Percentiles rank a stretch among this genome's conserved stretches.
These are phyloP conservation scores for Lichtheimia ramosa DNA, from an alignment of 371 early-diverging fungal genomes.

Conservation along the genomic window DNA sequence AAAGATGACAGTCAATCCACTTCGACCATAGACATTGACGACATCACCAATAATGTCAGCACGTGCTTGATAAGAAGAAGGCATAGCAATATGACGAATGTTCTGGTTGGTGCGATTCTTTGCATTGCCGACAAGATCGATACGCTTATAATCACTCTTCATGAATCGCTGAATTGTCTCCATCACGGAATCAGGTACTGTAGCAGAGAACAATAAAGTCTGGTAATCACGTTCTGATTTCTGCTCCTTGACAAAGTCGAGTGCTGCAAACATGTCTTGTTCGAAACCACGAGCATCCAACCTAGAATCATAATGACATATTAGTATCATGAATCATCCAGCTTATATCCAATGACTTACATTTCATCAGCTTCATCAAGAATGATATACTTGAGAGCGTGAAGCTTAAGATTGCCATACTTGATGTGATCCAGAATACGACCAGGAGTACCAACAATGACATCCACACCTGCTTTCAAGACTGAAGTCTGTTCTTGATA, in stretches of 20 bases:
- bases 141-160: slow-evolving; percentile 77
- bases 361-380: slow-evolving; percentile 97
- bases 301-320: no score
- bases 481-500: slow-evolving; percentile 78
- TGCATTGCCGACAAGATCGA: slow-evolving; percentile 78
- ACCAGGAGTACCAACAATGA: slow-evolving; percentile 98
- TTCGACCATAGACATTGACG: slow-evolving; percentile 77
- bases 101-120: slow-evolving; percentile 77
- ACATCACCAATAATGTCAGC: slow-evolving; percentile 84
- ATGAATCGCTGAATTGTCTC: slow-evolving; percentile 83
- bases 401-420: slow-evolving; percentile 77
- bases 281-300: slow-evolving; percentile 95
- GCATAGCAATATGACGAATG: slow-evolving; percentile 81
- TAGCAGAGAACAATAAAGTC: slow-evolving; percentile 87
- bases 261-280: slow-evolving; percentile 87
- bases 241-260: slow-evolving; percentile 75
- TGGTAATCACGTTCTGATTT: slow-evolving; percentile 74
- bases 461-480: slow-evolving; percentile 88
- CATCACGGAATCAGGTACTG: slow-evolving; percentile 84
- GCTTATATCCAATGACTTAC: slow-evolving; percentile 21
- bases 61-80: slow-evolving; percentile 76
- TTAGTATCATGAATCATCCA: no score
- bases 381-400: slow-evolving; percentile 71
- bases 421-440: slow-evolving; percentile 95
- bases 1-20: slow-evolving; percentile 89